Evolutionary conservation across 768 basidiomycete genomes (phyloP), one percentile per base, ranked within the genome.

Genomic region (Daedaleopsis nitida): DNA sequence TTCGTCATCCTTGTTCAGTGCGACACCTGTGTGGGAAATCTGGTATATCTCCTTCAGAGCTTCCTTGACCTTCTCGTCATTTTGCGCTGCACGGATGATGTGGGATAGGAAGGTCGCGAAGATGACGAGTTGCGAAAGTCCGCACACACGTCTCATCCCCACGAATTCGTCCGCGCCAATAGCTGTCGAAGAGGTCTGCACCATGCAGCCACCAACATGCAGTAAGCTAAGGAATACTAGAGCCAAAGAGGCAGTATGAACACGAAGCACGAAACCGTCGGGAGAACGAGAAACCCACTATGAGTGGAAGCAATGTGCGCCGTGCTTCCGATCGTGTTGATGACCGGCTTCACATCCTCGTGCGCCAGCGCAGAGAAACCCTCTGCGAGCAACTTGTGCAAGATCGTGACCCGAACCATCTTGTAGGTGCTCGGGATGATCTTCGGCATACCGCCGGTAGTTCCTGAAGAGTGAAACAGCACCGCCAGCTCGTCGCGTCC

Each of bases 381-480:
- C 37, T 17, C 38, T 16, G 39, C 49, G 1, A 45, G 44, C 19
- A 45, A 50, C 51, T 64, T 64, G 23, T 43, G 32, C 19, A 14
- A 1, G 17, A 64, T 57, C 21, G 58, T 58, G 5, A 54, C 56
- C 11, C 50, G 44, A n/a, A 67, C 19, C 57, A 58, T 59, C 51
- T 53, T 49, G 56, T 62, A 61, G 8, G 57, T 65, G 42, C 56
- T 60, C 34, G 66, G 66, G 34, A 67, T 67, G 44, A 65, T 56
- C 61, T 67, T 67, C 21, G 66, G 66, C 53, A 60, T 21, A 3
- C 61, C 61, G 11, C 57, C 58, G 0, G 66, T 65, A 1, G 66
- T 65, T 4, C 66, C 66, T 8, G 66, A 67, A 24, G 66, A 62
- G 51, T 67, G 66, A 32, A 67, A 61, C 17, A 67, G 49, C 10